phyloP scores from a whole-genome alignment of 768 basidiomycete genomes.

The Multifurca ochricompacta region DNA sequence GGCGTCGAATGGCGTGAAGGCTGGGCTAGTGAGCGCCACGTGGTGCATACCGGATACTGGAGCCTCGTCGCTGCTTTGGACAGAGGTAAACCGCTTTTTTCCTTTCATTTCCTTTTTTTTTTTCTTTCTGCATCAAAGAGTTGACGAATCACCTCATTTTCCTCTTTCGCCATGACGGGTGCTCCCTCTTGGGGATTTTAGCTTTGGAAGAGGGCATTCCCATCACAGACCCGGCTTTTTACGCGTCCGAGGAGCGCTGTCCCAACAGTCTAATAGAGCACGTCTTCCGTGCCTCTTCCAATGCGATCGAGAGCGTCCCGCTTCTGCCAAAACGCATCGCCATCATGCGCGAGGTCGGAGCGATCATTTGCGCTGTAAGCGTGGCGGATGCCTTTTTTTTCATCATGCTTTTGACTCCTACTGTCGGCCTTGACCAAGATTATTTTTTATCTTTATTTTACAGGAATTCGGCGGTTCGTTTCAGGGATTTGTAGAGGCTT shows the following conservation, averaged over 20 bases:
- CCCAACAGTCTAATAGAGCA: constrained; percentile 62
- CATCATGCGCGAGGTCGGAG: constrained; percentile 73
- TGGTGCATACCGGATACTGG: constrained; percentile 79
- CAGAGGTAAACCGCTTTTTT: constrained; percentile 42
- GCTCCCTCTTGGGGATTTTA: constrained; percentile 26
- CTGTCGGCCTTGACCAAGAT: not conserved
- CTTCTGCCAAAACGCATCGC: constrained; percentile 62
- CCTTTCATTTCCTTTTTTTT: not conserved
- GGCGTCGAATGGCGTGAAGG: constrained; percentile 71
- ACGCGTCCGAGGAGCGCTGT: constrained; percentile 59
- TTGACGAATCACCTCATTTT: not conserved
- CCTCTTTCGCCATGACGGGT: not conserved
- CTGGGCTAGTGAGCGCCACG: constrained; percentile 47
- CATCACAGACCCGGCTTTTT: constrained; percentile 73
- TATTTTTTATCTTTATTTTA: not conserved
- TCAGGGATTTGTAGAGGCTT: constrained; percentile 18
- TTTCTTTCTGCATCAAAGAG: not conserved
- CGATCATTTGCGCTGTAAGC: constrained; percentile 60
- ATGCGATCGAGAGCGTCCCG: constrained; percentile 58
- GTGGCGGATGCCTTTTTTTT: no score
- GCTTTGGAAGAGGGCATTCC: constrained; percentile 72
- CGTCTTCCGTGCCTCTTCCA: constrained; percentile 55
- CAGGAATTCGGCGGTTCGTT: constrained; percentile 19
- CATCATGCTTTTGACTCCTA: not conserved
- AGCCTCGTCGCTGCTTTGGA: constrained; percentile 78